Conservation (phyloP, 75 land plant species). For the Pinus albicaulis region DNA sequence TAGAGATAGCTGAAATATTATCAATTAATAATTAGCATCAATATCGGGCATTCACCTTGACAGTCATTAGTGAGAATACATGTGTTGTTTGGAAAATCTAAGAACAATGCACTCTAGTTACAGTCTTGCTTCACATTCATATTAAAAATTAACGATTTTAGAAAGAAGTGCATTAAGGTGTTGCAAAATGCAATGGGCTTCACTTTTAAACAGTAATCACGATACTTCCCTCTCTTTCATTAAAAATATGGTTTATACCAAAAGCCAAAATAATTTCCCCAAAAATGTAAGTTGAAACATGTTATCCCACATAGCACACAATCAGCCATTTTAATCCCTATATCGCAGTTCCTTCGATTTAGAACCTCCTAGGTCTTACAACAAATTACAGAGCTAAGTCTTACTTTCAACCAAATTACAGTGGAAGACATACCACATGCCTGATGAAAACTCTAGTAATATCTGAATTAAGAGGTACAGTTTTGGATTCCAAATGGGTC, state of each 20-base stretch:
- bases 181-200: not conserved
- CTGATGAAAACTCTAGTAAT: not conserved
- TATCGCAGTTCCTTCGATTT: not conserved
- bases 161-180: too few relatives aligned
- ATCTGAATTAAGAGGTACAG: not conserved
- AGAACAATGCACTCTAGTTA: not conserved
- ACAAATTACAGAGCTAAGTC: too few relatives aligned
- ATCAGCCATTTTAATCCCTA: not conserved
- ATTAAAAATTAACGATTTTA: not conserved
- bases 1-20: too few relatives aligned
- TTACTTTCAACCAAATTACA: not conserved
- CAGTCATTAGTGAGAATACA: not conserved
- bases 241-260: not conserved
- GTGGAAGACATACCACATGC: not conserved
- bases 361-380: not conserved
- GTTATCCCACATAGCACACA: not conserved
- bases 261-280: not conserved
- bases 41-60: not conserved
- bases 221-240: not conserved
- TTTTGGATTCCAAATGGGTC: not conserved
- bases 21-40: too few relatives aligned
- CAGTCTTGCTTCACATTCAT: not conserved
- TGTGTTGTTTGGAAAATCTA: not conserved
- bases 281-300: not conserved
- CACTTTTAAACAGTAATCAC: not conserved